Evolutionary conservation across 2,329 filamentous ascomycete species (phyloP).

Genomic region (Xylaria sp.): DNA sequence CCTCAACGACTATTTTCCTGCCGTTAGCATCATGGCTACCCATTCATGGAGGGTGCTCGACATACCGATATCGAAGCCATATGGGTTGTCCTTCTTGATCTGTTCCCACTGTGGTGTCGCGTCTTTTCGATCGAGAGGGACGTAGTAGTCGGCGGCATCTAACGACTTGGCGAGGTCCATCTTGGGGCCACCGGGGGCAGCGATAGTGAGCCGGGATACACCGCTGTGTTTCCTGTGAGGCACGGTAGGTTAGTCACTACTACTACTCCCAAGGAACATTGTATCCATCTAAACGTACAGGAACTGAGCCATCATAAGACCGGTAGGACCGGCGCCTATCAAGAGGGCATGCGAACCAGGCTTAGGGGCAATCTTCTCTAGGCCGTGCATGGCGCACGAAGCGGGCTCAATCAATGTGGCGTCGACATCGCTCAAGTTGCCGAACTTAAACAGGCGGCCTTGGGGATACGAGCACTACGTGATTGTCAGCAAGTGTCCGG

Average conservation of each 20-base stretch:
- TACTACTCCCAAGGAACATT: neutral
- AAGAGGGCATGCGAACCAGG: conserved; percentile 72
- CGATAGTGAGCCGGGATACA: conserved; percentile 74
- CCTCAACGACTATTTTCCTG: conserved; percentile 65
- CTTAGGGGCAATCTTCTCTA: conserved; percentile 74
- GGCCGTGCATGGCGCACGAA: conserved; percentile 75
- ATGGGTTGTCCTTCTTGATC: conserved; percentile 72
- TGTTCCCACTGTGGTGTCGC: conserved; percentile 68
- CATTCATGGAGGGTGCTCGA: conserved; percentile 12
- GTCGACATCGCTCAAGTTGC: conserved; percentile 73
- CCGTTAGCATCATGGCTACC: conserved; percentile 26
- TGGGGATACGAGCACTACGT: conserved; percentile 58
- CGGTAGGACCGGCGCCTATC: conserved; percentile 74
- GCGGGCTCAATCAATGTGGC: conserved; percentile 76
- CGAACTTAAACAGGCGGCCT: conserved; percentile 70
- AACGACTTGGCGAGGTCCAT: conserved; percentile 73
- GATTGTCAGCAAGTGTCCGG: neutral
- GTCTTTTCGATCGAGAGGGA: conserved; percentile 64
- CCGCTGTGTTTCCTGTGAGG: conserved; percentile 63
- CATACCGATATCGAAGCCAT: conserved; percentile 75
- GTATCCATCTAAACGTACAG: conserved; percentile 35
- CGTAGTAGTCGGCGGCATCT: conserved; percentile 63
- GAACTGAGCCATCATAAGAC: conserved; percentile 60
- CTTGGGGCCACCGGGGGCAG: conserved; percentile 75
- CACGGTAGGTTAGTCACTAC: conserved; percentile 3